Evolutionary conservation across 179 eudicot genomes (phyloP).

Genomic region (Pouteria campechiana): DNA sequence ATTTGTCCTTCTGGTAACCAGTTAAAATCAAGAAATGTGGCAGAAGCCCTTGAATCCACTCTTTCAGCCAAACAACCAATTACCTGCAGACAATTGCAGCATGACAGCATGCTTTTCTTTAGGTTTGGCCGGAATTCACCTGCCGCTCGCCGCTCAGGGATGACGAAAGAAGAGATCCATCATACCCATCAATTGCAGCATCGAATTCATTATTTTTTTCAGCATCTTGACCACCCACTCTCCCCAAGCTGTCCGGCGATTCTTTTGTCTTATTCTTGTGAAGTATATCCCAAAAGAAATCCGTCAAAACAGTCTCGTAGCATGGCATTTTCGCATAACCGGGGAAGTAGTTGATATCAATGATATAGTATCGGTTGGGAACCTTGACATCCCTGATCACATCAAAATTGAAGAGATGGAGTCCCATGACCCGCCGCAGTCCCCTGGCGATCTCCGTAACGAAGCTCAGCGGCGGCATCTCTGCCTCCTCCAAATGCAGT

Average conservation of each 20-base stretch:
- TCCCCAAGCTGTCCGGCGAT: slow-evolving; percentile 1
- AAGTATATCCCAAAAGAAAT: slow-evolving; percentile 31
- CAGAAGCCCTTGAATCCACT: background rate
- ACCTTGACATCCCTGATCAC: slow-evolving; percentile 19
- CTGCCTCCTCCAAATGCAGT: slow-evolving; percentile 16
- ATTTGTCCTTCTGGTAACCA: background rate
- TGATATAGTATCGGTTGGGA: slow-evolving; percentile 26
- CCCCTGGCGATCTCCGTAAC: slow-evolving; percentile 14
- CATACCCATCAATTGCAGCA: slow-evolving; percentile 11
- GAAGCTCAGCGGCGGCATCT: slow-evolving; percentile 15
- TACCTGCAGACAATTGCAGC: background rate
- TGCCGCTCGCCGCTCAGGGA: slow-evolving; percentile 9
- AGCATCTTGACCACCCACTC: slow-evolving; percentile 5
- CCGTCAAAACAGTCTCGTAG: slow-evolving; percentile 23
- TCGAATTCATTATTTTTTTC: slow-evolving; percentile 10
- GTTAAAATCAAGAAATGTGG: too few species aligned
- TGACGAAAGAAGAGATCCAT: slow-evolving; percentile 8
- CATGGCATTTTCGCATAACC: slow-evolving; percentile 37
- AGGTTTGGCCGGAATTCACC: slow-evolving; percentile 8
- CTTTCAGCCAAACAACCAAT: background rate
- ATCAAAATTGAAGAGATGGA: slow-evolving; percentile 27
- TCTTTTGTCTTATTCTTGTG: slow-evolving; percentile 1
- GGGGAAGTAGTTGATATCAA: slow-evolving; percentile 42
- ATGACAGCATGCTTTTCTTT: background rate
- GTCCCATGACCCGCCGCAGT: slow-evolving; percentile 12